Conservation (phyloP, 345 rosid species). For the Eucalyptus erythrocorys region DNA sequence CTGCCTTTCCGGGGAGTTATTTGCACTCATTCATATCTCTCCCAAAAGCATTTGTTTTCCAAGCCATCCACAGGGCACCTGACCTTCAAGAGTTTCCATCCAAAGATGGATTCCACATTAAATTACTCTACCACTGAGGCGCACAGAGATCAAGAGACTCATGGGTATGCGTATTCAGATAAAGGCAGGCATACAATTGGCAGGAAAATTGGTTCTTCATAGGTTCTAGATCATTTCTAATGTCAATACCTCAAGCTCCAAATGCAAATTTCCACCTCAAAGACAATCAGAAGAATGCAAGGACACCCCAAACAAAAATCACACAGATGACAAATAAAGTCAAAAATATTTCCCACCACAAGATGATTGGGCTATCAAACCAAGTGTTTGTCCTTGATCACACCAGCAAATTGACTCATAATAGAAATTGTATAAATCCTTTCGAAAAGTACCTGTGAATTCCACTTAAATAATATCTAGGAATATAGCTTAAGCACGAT, state of each 20-base stretch:
- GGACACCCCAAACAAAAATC: background rate
- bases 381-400: background rate
- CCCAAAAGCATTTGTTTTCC: background rate
- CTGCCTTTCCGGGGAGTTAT: background rate
- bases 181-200: background rate
- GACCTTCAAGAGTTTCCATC: background rate
- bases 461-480: conserved; percentile 79
- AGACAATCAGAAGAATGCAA: background rate
- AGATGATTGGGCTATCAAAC: background rate
- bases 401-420: background rate
- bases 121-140: background rate
- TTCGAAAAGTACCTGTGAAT: conserved; percentile 44
- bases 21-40: background rate
- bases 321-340: background rate
- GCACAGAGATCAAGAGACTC: background rate
- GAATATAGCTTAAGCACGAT: conserved; percentile 64
- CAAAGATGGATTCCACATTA: background rate
- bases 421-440: background rate
- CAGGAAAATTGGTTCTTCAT: background rate
- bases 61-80: background rate
- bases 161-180: background rate
- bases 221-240: background rate
- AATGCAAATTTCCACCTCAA: background rate
- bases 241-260: background rate
- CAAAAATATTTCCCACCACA: background rate